Base-by-base conservation (phyloP, 805 yeast genomes). In the Saturnispora mendoncae region DNA sequence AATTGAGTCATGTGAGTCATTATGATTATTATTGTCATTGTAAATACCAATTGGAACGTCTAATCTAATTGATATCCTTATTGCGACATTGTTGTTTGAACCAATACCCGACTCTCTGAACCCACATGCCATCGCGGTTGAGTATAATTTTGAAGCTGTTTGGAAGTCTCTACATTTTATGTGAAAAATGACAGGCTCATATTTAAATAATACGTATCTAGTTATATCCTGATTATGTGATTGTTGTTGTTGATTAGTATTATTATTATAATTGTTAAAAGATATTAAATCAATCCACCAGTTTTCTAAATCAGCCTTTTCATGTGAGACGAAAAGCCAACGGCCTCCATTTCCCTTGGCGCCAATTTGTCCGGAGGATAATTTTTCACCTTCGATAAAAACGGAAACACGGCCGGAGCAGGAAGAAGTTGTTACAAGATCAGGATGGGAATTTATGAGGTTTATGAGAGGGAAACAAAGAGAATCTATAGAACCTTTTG, bases 71-170 rank as follows among this genome's bases (percentile, higher is more conserved):
- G 85, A 77, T 1, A 76, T 81, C 48, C 95, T 66, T 15, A 86
- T 72, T 0, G 87, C 95, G 6, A 86, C 94, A 10, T 80, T 67
- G 50, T 76, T 74, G 51, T 85, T 84, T 24, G 78, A 68, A 6
- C 94, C 94, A 35, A 86, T 84, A 1, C 95, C 95, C 24, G 84
- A 72, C 58, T 86, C 95, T 52, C 95, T 68, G 53, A 81, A 86
- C 3, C 95, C 95, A 61, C 92, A 80, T 2, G 72, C 70, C 84
- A 85, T 80, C 0, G 94, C 94, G 1, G 73, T 61, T 28, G 78
- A 73, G 48, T 78, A 84, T 9, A 86, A 57, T 30, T 60, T 61
- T n/a, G 70, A 66, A 0, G 95, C 94, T 4, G 69, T 59, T 12
- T 59, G 64, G 20, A 68, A 59, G 49, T 76, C 71, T 35, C 90